A percentile compares a stretch with the other conserved stretches of the same genome.
These are phyloP conservation scores for Alternaria sp. DNA, from an alignment of 2,329 filamentous ascomycete species.

Conservation along the genomic window DNA sequence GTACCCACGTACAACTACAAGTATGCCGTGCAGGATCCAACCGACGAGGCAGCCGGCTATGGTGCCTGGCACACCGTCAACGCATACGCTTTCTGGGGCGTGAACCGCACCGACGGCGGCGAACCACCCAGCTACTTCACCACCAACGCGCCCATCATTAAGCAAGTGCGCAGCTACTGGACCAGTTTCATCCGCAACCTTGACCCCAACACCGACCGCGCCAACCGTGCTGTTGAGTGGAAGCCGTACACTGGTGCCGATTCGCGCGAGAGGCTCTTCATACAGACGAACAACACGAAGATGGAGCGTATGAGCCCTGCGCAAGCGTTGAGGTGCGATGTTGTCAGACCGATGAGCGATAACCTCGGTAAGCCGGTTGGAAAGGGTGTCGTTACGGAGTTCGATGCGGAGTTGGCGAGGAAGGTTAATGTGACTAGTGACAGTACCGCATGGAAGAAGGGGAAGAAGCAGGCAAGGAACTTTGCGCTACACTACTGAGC, in stretches of 20 bases:
- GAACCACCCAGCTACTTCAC: conserved; percentile 66
- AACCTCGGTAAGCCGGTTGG: conserved; percentile 18
- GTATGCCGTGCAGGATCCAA: conserved; percentile 71
- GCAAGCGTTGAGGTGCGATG: conserved; percentile 20
- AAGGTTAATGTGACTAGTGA: conserved; percentile 14
- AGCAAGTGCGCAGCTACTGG: conserved; percentile 75
- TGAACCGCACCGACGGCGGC: conserved; percentile 60
- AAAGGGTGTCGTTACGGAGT: conserved; percentile 15
- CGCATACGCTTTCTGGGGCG: conserved; percentile 72
- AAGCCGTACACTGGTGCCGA: conserved; percentile 51
- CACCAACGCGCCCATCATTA: conserved; percentile 66
- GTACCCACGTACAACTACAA: conserved; percentile 71
- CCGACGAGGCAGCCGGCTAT: conserved; percentile 61
- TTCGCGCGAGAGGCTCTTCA: conserved; percentile 44
- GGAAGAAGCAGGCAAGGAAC: not conserved
- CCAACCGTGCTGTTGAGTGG: conserved; percentile 62
- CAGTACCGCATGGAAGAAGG: conserved; percentile 5
- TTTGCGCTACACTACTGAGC: not conserved
- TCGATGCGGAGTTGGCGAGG: conserved; percentile 13
- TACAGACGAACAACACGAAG: conserved; percentile 50
- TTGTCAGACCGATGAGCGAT: conserved; percentile 19
- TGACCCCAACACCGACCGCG: conserved; percentile 69
- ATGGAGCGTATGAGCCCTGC: conserved; percentile 50
- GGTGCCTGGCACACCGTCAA: conserved; percentile 76
- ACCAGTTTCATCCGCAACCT: conserved; percentile 73